Conservation (phyloP, 345 rosid species). For the Hibiscus tridactylites region DNA sequence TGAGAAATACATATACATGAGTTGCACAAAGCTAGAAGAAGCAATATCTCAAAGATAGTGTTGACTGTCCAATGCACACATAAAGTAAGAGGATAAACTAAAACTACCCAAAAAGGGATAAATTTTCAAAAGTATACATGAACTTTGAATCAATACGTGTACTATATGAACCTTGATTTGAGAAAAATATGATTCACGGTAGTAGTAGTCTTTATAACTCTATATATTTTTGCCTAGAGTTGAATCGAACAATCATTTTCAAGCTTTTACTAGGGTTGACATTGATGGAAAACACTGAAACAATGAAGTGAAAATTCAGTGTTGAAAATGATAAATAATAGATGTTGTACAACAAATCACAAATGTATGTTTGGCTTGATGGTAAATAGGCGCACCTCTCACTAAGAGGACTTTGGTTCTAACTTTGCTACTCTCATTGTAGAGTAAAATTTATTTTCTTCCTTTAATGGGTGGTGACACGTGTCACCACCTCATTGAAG, state of each 20-base stretch:
- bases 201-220: not conserved
- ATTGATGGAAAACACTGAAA: not conserved
- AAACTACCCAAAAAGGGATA: not conserved
- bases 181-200: not conserved
- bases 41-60: too few relatives aligned
- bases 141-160: not conserved
- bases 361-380: too few relatives aligned
- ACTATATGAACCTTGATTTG: too few relatives aligned
- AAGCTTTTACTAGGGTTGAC: not conserved
- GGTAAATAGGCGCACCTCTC: too few relatives aligned
- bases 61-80: not conserved
- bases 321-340: not conserved
- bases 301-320: not conserved
- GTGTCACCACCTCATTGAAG: too few relatives aligned
- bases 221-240: not conserved
- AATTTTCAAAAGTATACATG: not conserved
- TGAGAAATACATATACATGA: too few relatives aligned
- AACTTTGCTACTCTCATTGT: too few relatives aligned
- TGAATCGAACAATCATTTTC: not conserved
- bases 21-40: too few relatives aligned
- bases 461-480: too few relatives aligned
- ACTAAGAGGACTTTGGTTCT: too few relatives aligned
- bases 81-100: not conserved
- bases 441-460: too few relatives aligned
- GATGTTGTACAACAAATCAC: too few relatives aligned